Conservation (phyloP, 73 alveolate genomes). For the Diophrys appendiculata region DNA sequence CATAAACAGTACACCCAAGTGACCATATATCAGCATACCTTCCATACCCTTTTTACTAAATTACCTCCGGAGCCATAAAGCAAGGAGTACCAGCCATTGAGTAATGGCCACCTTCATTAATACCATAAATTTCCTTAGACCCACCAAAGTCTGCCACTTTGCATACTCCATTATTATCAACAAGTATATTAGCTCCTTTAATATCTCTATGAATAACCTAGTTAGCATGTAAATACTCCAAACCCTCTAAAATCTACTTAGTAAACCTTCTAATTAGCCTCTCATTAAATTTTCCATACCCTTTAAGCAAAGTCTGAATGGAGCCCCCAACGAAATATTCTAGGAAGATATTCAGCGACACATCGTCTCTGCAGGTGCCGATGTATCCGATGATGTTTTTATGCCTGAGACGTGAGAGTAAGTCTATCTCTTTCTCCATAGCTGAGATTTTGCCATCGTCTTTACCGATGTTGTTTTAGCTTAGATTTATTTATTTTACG, state of each 20-base stretch:
- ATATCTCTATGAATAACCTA: constrained; percentile 87
- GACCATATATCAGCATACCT: constrained; percentile 91
- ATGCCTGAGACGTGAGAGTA: constrained; percentile 56
- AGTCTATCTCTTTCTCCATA: constrained; percentile 44
- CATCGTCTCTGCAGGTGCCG: constrained; percentile 62
- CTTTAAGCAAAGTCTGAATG: constrained; percentile 55
- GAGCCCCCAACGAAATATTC: constrained; percentile 88
- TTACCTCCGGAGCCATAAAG: constrained; percentile 93
- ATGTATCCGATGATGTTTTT: constrained; percentile 81
- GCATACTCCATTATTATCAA: constrained; percentile 19
- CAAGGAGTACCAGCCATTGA: constrained; percentile 72
- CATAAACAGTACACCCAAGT: constrained; percentile 84
- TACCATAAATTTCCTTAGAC: constrained; percentile 9
- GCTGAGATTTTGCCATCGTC: constrained; percentile 51
- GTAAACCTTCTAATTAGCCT: constrained; percentile 66
- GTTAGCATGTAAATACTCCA: constrained; percentile 85
- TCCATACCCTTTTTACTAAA: constrained; percentile 55
- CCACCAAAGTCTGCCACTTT: constrained; percentile 26
- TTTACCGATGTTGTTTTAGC: background rate
- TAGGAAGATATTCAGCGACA: constrained; percentile 71
- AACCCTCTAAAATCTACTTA: constrained; percentile 82
- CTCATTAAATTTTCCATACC: constrained; percentile 69
- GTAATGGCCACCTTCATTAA: constrained; percentile 2
- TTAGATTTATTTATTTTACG: constrained; percentile 1
- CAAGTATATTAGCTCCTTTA: constrained; percentile 85